Evolutionary conservation across 768 basidiomycete species (phyloP), one percentile per base, ranked within the genome.

Genomic region (Mrakia blollopis): DNA sequence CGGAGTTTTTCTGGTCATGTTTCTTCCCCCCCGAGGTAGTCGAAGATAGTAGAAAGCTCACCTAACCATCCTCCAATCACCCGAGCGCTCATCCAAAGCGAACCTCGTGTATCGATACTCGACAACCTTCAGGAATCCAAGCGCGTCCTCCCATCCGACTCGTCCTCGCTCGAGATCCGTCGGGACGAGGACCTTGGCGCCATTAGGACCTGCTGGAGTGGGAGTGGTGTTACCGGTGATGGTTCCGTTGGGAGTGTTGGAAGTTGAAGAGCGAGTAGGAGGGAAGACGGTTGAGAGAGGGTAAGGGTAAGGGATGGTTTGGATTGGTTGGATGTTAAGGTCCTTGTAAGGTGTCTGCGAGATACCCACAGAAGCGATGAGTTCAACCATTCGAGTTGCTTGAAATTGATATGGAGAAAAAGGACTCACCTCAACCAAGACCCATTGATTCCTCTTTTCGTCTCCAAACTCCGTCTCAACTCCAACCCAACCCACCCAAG

Each of bases 31-130:
- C 44, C 39, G 39, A 47, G 44, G 14, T 47, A 7, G 11, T 6
- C 11, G 5, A 52, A 52, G 54, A 54, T 54, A 41, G 3, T 23
- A 84, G 2, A 14, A 14, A 16, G 14, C 87, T 74, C 72, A 94
- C 94, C 90, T 89, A 72, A 92, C 86, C 87, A 92, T 91, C 50
- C 84, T 85, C 83, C 97, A 98, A 67, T 61, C 61, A 3, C 95
- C 94, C 5, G 88, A 91, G 11, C 91, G 90, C 81, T 99, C 76
- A 54, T 77, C 93, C 37, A 98, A 84, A 1, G 91, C 91, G 84
- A 94, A 97, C 21, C 92, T 88, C 28, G 91, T 92, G 81, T 98
- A 96, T 32, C 97, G 91, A 83, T 97, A 97, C 82, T 98, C 94
- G 65, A 95, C 87, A 63, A 92, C 83, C 62, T 89, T 86, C 54